phyloP scores from a whole-genome alignment of 257 asterid species.

The Orobanche coerulescens region DNA sequence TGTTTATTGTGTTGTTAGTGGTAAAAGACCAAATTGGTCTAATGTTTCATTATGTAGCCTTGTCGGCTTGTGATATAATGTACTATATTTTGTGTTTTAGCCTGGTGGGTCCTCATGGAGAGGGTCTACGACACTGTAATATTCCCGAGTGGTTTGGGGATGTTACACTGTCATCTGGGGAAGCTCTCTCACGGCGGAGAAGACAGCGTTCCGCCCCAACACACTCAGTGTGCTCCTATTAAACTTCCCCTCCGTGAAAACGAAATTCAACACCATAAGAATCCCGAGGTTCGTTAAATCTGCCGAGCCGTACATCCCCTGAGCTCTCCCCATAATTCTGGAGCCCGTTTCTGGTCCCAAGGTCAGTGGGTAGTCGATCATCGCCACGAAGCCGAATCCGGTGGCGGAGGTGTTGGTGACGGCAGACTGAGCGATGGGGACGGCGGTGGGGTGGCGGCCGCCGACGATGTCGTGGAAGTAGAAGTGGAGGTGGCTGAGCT shows the following conservation, averaged over 20 bases:
- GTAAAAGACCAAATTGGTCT: too few species aligned
- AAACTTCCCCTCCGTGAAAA: conserved; percentile 32
- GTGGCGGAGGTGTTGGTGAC: conserved; percentile 17
- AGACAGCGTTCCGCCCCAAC: conserved; percentile 31
- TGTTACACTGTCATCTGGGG: too few species aligned
- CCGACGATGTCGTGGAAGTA: conserved; percentile 25
- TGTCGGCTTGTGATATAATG: too few species aligned
- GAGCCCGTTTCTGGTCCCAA: conserved; percentile 26
- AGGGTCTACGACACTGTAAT: too few species aligned
- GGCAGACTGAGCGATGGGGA: conserved; percentile 16
- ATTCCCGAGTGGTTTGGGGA: too few species aligned
- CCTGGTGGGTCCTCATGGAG: too few species aligned
- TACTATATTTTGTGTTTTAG: too few species aligned
- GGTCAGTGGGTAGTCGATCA: conserved; percentile 39
- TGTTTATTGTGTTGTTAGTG: too few species aligned
- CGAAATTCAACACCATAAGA: conserved; percentile 34
- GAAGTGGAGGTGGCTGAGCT: conserved; percentile 27
- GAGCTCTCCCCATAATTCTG: too few species aligned
- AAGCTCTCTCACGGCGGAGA: conserved; percentile 36
- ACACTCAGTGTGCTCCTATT: conserved; percentile 39
- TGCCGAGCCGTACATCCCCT: conserved; percentile 32
- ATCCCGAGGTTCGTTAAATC: conserved; percentile 24
- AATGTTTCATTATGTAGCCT: too few species aligned
- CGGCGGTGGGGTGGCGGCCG: conserved; percentile 21
- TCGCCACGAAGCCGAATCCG: conserved; percentile 27